These are phyloP conservation scores for Panaeolus cyanescens DNA, from an alignment of 768 basidiomycete species.

Conservation along the genomic window DNA sequence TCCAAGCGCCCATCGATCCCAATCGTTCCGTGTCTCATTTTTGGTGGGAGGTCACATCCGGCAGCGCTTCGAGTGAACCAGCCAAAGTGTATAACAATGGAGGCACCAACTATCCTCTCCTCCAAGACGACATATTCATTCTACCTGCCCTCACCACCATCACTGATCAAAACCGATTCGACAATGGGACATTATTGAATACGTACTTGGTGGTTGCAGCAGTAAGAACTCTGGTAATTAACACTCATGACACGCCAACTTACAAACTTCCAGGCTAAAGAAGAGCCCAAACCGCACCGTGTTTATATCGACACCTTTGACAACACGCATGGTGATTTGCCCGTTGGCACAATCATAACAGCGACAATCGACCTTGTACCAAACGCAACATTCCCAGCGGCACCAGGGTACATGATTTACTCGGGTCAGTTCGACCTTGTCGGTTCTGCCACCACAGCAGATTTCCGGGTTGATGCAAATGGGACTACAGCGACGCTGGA, in stretches of 20 bases:
- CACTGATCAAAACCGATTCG: not conserved
- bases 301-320: not conserved
- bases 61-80: not conserved
- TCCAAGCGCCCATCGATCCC: conserved; percentile 30
- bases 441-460: not conserved
- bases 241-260: not conserved
- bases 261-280: not conserved
- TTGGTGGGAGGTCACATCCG: conserved; percentile 35
- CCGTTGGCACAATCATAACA: not conserved
- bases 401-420: not conserved
- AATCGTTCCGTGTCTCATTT: conserved; percentile 35
- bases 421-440: not conserved
- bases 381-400: not conserved
- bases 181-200: not conserved
- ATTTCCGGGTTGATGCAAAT: not conserved
- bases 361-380: not conserved
- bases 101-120: not conserved
- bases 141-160: not conserved
- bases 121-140: not conserved
- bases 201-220: not conserved
- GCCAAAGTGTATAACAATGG: not conserved
- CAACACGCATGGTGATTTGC: not conserved
- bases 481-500: not conserved
- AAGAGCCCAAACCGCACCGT: not conserved
- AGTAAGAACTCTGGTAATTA: not conserved